Conservation (phyloP, 1,284 basidiomycete genomes). For the Apiotrichum domesticum region DNA sequence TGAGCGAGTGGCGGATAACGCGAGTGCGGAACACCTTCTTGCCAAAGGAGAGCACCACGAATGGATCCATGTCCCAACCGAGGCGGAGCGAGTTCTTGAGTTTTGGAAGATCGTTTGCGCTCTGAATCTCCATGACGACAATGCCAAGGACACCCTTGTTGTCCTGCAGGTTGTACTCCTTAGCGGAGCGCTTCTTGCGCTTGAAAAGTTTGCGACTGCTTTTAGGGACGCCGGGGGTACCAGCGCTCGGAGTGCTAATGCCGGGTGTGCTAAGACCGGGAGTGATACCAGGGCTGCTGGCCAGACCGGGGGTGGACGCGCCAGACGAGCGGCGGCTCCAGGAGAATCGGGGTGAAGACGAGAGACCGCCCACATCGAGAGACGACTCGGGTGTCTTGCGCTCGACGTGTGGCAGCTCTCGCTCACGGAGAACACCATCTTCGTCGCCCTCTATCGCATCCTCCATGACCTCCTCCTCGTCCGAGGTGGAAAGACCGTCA, state of each 20-base stretch:
- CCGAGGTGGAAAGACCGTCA: conserved; percentile 60
- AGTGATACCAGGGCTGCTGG: not conserved
- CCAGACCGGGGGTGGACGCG: not conserved
- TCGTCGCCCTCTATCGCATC: conserved; percentile 35
- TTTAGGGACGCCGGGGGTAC: not conserved
- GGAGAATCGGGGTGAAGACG: not conserved
- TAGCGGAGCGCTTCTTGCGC: conserved; percentile 7
- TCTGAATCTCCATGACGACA: conserved; percentile 70
- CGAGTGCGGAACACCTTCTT: conserved; percentile 95
- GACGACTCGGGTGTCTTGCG: not conserved
- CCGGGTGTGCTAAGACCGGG: not conserved
- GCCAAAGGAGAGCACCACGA: conserved; percentile 90
- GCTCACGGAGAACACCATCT: conserved; percentile 8
- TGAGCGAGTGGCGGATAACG: conserved; percentile 78
- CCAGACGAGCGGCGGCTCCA: conserved; percentile 7
- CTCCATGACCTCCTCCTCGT: conserved; percentile 53
- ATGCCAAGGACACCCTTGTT: conserved; percentile 70
- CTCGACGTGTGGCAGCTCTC: not conserved
- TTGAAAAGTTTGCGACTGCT: conserved; percentile 9
- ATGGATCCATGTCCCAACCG: conserved; percentile 84
- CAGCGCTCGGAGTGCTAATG: not conserved
- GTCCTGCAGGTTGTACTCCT: conserved; percentile 62
- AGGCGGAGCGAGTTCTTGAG: conserved; percentile 60
- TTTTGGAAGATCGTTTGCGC: conserved; percentile 75
- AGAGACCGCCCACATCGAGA: not conserved